These are phyloP conservation scores for Salix caprea DNA, from an alignment of 345 rosid species.

Conservation along the genomic window DNA sequence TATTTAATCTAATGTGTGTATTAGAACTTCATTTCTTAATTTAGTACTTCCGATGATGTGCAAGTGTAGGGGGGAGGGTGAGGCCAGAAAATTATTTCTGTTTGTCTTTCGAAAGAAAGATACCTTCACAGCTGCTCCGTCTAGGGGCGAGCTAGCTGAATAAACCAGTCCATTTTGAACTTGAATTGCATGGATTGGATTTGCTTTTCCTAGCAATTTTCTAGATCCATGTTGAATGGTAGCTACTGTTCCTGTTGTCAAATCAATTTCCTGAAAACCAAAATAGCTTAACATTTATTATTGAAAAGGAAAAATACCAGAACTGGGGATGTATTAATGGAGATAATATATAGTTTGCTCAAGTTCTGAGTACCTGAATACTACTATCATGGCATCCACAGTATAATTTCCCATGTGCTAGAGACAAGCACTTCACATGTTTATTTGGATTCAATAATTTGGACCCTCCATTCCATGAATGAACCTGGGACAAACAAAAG, in stretches of 20 bases:
- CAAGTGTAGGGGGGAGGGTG: background rate
- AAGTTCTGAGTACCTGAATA: constrained; percentile 42
- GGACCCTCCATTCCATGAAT: constrained; percentile 58
- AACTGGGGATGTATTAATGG: background rate
- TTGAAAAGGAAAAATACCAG: background rate
- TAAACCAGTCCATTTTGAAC: constrained; percentile 47
- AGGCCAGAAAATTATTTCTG: too few relatives aligned
- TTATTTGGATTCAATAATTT: constrained; percentile 45
- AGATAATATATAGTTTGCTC: background rate
- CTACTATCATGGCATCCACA: constrained; percentile 69
- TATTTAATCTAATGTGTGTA: background rate
- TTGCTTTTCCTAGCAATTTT: constrained; percentile 53
- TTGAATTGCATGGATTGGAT: constrained; percentile 48
- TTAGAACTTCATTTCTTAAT: too few relatives aligned
- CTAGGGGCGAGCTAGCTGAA: constrained; percentile 49
- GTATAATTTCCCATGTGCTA: constrained; percentile 54
- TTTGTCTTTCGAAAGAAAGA: background rate
- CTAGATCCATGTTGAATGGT: constrained; percentile 54
- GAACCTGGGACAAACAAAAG: constrained; percentile 35
- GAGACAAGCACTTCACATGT: constrained; percentile 46
- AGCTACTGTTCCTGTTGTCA: constrained; percentile 53
- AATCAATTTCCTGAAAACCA: constrained; percentile 57
- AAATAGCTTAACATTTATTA: background rate
- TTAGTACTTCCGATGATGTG: background rate
- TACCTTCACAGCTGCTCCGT: constrained; percentile 64